Percentiles rank a stretch among this genome's conserved stretches.
phyloP scores from a whole-genome alignment of 345 rosid genomes.

The Corchorus capsularis region DNA sequence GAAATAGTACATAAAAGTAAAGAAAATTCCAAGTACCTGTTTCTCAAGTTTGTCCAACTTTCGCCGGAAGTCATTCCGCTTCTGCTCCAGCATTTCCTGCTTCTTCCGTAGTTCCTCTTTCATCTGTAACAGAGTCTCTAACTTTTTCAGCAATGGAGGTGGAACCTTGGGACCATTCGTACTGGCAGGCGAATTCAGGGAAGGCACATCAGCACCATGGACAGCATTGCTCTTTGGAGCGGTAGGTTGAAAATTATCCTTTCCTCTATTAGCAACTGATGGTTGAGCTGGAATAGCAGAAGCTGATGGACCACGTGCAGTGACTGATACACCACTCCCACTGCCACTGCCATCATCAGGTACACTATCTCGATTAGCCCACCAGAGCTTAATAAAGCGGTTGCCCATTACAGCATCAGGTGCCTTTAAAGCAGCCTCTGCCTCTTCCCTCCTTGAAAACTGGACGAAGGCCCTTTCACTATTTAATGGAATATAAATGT shows the following conservation, averaged over 20 bases:
- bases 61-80: constrained; percentile 73
- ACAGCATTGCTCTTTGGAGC: constrained; percentile 33
- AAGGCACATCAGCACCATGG: constrained; percentile 44
- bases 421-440: constrained; percentile 91
- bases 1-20: constrained; percentile 4
- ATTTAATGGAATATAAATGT: constrained; percentile 76
- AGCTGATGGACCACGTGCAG: constrained; percentile 43
- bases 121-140: constrained; percentile 71
- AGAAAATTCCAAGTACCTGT: constrained; percentile 47
- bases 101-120: constrained; percentile 88
- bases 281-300: constrained; percentile 40
- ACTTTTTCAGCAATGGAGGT: constrained; percentile 67
- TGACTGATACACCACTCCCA: constrained; percentile 40
- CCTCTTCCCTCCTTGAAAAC: constrained; percentile 91
- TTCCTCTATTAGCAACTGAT: constrained; percentile 47
- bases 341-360: constrained; percentile 56
- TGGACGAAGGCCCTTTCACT: constrained; percentile 94
- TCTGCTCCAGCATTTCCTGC: constrained; percentile 89
- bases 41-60: constrained; percentile 70
- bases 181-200: constrained; percentile 46
- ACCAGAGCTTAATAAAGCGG: constrained; percentile 94
- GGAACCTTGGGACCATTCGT: constrained; percentile 57
- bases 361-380: constrained; percentile 96
- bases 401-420: constrained; percentile 99
- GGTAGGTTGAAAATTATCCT: constrained; percentile 48